Conservation (phyloP, 2,329 filamentous ascomycete species). For the Aspergillus viridinutans region DNA sequence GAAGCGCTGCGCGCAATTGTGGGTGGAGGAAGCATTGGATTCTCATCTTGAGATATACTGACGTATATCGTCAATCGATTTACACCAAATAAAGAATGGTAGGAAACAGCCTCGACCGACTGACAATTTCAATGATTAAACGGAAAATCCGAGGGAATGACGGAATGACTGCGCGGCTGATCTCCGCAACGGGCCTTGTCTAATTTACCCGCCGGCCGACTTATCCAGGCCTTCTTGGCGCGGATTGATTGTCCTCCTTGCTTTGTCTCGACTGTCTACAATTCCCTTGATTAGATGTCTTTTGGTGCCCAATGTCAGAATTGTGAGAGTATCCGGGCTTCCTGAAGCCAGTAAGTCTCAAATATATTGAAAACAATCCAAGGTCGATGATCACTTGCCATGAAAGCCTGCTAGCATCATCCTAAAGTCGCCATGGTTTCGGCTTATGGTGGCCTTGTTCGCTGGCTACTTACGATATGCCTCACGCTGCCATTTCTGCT, state of each 20-base stretch:
- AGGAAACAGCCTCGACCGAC: not conserved
- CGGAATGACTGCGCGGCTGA: not conserved
- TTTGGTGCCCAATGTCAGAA: not conserved
- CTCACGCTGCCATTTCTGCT: slow-evolving; percentile 22
- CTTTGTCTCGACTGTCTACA: not conserved
- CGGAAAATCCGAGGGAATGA: not conserved
- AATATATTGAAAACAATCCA: not conserved
- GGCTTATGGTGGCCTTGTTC: slow-evolving; percentile 25
- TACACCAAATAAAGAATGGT: not conserved
- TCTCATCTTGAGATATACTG: slow-evolving; percentile 15
- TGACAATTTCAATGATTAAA: not conserved
- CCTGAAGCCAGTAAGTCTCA: not conserved
- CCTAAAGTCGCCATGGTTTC: slow-evolving; percentile 20
- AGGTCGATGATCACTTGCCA: not conserved
- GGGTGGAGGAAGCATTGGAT: slow-evolving; percentile 25
- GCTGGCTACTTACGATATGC: slow-evolving; percentile 23
- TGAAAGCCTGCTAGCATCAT: not conserved
- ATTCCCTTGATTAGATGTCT: not conserved
- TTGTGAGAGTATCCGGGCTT: not conserved
- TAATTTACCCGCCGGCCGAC: not conserved
- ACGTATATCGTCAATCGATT: not conserved
- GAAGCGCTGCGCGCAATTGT: slow-evolving; percentile 25
- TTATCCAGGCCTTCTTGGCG: not conserved
- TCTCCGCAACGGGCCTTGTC: not conserved
- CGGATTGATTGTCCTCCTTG: not conserved